Base-by-base conservation (phyloP, 169 alveolate genomes). In the Plasmodium sp. region DNA sequence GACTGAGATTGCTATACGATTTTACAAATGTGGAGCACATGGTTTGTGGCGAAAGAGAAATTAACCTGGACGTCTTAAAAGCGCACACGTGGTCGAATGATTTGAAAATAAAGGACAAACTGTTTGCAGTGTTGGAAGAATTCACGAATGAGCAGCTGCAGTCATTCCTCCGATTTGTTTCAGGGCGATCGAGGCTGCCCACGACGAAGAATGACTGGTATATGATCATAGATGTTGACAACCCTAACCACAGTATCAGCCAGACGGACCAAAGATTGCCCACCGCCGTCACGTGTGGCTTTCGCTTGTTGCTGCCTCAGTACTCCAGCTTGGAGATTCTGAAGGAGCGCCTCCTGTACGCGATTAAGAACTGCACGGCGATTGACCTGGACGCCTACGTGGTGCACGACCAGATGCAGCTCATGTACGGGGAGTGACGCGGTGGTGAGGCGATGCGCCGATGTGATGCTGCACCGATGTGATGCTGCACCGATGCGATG, bases 101-200 rank as follows among this genome's bases (percentile, higher is more conserved):
- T 18, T 91, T 94, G 39, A 95, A 92, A 74, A 97, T 98, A 75
- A 97, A 97, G 92, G 96, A 92, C 27, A 97, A 97, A 51, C 97
- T 98, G 48, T 98, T 98, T 93, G 96, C 97, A 58, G 98, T 98
- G 3, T 88, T 98, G 14, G 97, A 96, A 43, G 95, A 96, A 73
- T 98, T 98, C 93, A 97, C 96, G 83, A 97, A 98, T 90, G 98
- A 96, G 33, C 98, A 96, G 92, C 80, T 98, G 62, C 98, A 98
- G 92, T 96, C 97, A 81, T 97, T 98, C 81, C 98, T 98, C 56
- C 92, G 99, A 72, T 98, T 98, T 82, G 99, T 98, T 39, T 97
- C 98, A 67, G 99, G 99, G 16, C 93, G 99, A 39, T 97, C 98
- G 34, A 96, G 99, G 67, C 96, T 98, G 41, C 99, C 99, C 43